A percentile compares a stretch with the other conserved stretches of the same genome.
These are phyloP conservation scores for Myxozyma sirexii DNA, from an alignment of 805 yeast genomes.

Conservation along the genomic window DNA sequence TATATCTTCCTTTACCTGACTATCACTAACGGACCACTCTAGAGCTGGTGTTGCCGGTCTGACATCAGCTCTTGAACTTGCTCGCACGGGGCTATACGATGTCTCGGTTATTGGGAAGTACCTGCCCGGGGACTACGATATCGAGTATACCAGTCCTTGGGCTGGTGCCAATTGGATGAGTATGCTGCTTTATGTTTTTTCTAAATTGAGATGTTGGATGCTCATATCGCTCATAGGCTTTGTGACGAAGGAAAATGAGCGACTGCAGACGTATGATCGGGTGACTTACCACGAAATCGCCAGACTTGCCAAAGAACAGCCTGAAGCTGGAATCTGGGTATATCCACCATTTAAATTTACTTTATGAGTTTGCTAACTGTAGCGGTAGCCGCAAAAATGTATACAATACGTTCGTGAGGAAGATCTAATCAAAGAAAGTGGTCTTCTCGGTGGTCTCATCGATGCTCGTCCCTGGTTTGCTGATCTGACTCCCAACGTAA, in stretches of 20 bases:
- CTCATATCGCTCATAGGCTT: constrained; percentile 9
- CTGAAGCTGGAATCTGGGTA: constrained; percentile 35
- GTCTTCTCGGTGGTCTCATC: constrained; percentile 22
- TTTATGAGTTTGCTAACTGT: not conserved
- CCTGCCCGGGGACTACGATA: constrained; percentile 78
- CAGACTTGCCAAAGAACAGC: constrained; percentile 28
- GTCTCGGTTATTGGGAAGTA: constrained; percentile 65
- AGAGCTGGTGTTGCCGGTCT: constrained; percentile 62
- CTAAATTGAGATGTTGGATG: too few species aligned
- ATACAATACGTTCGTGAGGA: constrained; percentile 23
- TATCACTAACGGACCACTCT: constrained; percentile 4
- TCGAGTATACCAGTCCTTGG: constrained; percentile 77
- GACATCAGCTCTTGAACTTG: constrained; percentile 52
- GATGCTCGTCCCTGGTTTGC: constrained; percentile 31
- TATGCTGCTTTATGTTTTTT: not conserved
- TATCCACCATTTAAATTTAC: not conserved
- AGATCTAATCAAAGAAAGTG: constrained; percentile 14
- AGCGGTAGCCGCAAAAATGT: constrained; percentile 2
- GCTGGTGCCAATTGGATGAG: constrained; percentile 50
- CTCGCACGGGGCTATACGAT: constrained; percentile 45
- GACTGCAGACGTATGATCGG: constrained; percentile 38
- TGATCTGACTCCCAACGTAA: constrained; percentile 23
- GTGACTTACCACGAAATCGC: constrained; percentile 42
- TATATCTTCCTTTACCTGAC: not conserved
- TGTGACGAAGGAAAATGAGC: constrained; percentile 22